These are phyloP conservation scores for Mycogone perniciosa DNA, from an alignment of 2,329 filamentous ascomycete species.

Conservation along the genomic window DNA sequence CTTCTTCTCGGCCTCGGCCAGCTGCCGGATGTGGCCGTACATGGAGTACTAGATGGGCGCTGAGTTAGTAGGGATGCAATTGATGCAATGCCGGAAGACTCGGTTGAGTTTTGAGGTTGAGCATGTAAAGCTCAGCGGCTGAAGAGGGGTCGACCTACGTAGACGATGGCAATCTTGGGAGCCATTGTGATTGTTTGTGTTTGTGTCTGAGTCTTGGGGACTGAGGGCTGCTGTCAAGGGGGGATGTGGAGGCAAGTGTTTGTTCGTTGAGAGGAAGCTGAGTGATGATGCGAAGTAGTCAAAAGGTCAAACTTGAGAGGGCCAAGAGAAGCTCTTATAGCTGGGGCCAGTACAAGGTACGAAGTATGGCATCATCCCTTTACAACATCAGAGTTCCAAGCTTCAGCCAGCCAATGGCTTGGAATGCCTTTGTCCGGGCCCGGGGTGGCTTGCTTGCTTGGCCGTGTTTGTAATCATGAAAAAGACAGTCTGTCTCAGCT, in stretches of 20 bases:
- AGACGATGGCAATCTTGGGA: conserved; percentile 88
- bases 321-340: conserved; percentile 20
- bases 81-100: neutral
- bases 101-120: neutral
- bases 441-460: no score
- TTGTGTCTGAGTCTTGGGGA: neutral
- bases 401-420: no score
- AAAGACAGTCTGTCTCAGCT: no score
- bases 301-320: conserved; percentile 5
- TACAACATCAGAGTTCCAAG: no score
- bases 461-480: no score
- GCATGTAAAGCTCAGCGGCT: neutral
- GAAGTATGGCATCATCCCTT: no score
- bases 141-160: conserved; percentile 48
- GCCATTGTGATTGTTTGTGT: conserved; percentile 55
- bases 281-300: neutral
- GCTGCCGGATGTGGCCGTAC: conserved; percentile 80
- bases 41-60: conserved; percentile 67
- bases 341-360: conserved; percentile 3
- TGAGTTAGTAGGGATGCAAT: conserved; percentile 1
- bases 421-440: no score
- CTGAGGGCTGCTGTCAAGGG: neutral
- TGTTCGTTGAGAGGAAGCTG: conserved; percentile 1
- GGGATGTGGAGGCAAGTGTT: conserved; percentile 7
- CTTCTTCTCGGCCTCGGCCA: conserved; percentile 85